Conservation (phyloP, 2,329 filamentous ascomycete species). For the Cryphonectria japonica region DNA sequence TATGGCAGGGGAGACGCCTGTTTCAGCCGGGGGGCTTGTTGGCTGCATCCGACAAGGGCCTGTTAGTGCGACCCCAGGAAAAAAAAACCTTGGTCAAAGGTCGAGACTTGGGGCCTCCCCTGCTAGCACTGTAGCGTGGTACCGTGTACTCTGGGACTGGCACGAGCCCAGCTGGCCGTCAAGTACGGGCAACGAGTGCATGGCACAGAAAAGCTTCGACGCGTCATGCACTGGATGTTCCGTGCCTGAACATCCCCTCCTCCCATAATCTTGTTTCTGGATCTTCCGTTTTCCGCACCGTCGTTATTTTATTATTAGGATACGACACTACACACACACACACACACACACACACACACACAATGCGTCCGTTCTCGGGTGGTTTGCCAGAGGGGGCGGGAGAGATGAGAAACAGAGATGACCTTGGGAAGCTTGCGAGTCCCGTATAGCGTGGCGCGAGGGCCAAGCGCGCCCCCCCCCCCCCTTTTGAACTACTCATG, state of each 20-base stretch:
- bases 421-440: neutral
- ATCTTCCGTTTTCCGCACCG: constrained; percentile 8
- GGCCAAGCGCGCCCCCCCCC: neutral
- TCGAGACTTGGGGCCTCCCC: constrained; percentile 24
- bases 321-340: constrained; percentile 14
- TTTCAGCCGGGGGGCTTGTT: constrained; percentile 53
- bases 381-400: constrained; percentile 9
- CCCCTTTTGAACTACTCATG: neutral
- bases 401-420: neutral
- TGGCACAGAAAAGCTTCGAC: constrained; percentile 27
- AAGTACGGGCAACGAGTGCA: constrained; percentile 30
- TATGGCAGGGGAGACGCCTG: constrained; percentile 55
- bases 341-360: neutral
- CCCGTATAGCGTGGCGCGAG: neutral
- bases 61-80: constrained; percentile 34
- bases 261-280: constrained; percentile 17
- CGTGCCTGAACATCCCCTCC: constrained; percentile 1
- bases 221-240: constrained; percentile 29
- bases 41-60: constrained; percentile 42
- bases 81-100: constrained; percentile 21
- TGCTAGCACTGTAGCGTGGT: constrained; percentile 7
- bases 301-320: constrained; percentile 8
- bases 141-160: neutral
- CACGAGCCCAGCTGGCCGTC: constrained; percentile 33
- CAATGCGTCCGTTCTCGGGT: constrained; percentile 6